Evolutionary conservation across 129 eudicot species (phyloP), one percentile per base, ranked within the genome.

Genomic region (Pulicaria dysenterica): DNA sequence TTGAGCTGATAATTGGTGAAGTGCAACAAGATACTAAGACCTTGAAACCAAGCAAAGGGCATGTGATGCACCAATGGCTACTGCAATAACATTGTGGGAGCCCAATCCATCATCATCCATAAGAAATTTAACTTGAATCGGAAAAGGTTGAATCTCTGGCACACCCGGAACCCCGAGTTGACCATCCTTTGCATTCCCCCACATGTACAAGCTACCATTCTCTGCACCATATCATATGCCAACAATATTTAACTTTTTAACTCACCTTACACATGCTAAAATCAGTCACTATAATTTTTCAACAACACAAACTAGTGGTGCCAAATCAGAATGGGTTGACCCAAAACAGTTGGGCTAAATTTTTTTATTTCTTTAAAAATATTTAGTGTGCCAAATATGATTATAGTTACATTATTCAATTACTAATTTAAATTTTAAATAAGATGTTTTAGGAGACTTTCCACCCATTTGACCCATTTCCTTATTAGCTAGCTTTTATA

Each of bases 121-220:
- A 15, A 94, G 88, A 72, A 94, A 94, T 13, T 94, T 85, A 8
- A 94, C 97, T 81, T 94, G 86, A 37, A 90, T 80, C 2, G 98
- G 98, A 70, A 88, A 75, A 5, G 89, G 65, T 60, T 94, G 95
- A 40, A 90, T 67, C 80, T 90, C 96, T 7, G 86, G 92, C 55
- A 90, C 77, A 58, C 97, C 98, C 6, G 98, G 96, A 69, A 90
- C 90, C 43, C 97, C 96, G 50, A 94, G 73, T 78, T 94, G 98
- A 44, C 81, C 82, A 65, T 94, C 98, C 16, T 86, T 84, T 2
- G 89, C 83, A 73, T 94, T 78, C 40, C 98, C 98, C 98, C 98
- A 94, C 98, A 90, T 94, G 85, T 87, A 94, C 80, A 94, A 37
- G 74, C 88, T 83, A 64, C 97, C 96, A 0, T 79, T 76, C 49